Evolutionary conservation across 1,284 basidiomycete genomes (phyloP).

Genomic region (Fistulina hepatica): DNA sequence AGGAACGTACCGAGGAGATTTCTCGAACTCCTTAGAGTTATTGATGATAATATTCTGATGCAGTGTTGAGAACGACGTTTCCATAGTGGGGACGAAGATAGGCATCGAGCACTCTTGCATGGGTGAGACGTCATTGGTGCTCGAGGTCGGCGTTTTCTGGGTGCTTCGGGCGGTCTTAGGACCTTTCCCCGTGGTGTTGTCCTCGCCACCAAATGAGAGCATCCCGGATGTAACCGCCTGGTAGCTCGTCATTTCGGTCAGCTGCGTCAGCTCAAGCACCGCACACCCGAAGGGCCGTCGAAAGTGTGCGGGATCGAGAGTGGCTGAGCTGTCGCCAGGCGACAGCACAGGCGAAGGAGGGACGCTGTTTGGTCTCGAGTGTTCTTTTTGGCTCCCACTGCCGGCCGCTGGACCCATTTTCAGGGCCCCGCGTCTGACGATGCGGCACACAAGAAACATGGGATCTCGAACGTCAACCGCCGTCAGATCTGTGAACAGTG

Average conservation of each 20-base stretch:
- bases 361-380: no score
- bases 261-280: constrained; percentile 74
- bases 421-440: constrained; percentile 81
- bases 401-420: constrained; percentile 38
- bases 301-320: constrained; percentile 35
- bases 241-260: constrained; percentile 68
- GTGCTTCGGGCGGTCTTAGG: no score
- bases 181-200: no score
- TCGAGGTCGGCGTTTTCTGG: no score
- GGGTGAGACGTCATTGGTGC: constrained; percentile 48
- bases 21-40: constrained; percentile 74
- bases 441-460: constrained; percentile 81
- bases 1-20: constrained; percentile 60
- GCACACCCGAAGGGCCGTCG: constrained; percentile 92
- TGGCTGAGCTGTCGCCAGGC: no score
- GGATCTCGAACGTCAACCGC: constrained; percentile 77
- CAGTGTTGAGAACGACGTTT: constrained; percentile 82
- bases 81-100: constrained; percentile 78
- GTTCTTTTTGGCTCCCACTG: no score
- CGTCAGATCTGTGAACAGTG: constrained; percentile 84
- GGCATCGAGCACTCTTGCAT: constrained; percentile 78
- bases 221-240: no score
- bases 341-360: background rate
- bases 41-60: constrained; percentile 90
- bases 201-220: no score